Conservation (phyloP, 2,329 filamentous ascomycete species). For the Penicillium digitatum region DNA sequence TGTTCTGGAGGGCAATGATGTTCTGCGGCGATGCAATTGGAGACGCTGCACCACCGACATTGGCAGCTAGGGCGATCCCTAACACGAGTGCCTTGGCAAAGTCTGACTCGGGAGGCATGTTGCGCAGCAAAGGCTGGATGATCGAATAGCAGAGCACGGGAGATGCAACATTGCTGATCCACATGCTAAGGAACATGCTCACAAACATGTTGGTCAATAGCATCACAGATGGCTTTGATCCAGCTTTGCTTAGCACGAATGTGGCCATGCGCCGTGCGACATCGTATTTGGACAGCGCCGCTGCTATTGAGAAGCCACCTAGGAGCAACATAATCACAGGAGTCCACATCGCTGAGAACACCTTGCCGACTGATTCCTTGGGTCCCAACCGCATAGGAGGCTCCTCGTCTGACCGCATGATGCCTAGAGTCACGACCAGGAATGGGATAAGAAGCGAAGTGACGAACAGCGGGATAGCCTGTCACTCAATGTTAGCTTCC, state of each 20-base stretch:
- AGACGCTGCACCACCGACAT: slow-evolving; percentile 92
- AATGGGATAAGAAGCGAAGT: slow-evolving; percentile 93
- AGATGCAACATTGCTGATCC: slow-evolving; percentile 96
- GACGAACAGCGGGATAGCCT: slow-evolving; percentile 95
- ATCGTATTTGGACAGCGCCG: slow-evolving; percentile 91
- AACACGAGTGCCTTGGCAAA: slow-evolving; percentile 96
- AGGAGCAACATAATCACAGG: slow-evolving; percentile 97
- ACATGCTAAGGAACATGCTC: slow-evolving; percentile 95
- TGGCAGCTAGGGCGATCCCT: slow-evolving; percentile 89
- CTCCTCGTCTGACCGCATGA: slow-evolving; percentile 72
- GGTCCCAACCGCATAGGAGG: slow-evolving; percentile 69
- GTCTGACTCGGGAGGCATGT: slow-evolving; percentile 79
- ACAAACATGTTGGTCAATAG: slow-evolving; percentile 98
- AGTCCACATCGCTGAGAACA: slow-evolving; percentile 98
- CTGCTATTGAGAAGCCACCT: slow-evolving; percentile 92
- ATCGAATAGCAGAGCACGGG: slow-evolving; percentile 97
- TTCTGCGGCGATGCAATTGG: slow-evolving; percentile 98
- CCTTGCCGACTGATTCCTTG: slow-evolving; percentile 74
- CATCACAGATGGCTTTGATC: slow-evolving; percentile 82
- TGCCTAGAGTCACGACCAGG: slow-evolving; percentile 77
- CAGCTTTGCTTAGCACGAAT: slow-evolving; percentile 92
- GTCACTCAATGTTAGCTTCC: slow-evolving; percentile 7
- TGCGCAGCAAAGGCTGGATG: slow-evolving; percentile 93
- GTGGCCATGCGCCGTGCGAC: slow-evolving; percentile 97
- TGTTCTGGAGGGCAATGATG: slow-evolving; percentile 92